A percentile compares a stretch with the other conserved stretches of the same genome.
Conservation (phyloP, 495 filamentous ascomycete genomes). For the Penicillium canariense region DNA sequence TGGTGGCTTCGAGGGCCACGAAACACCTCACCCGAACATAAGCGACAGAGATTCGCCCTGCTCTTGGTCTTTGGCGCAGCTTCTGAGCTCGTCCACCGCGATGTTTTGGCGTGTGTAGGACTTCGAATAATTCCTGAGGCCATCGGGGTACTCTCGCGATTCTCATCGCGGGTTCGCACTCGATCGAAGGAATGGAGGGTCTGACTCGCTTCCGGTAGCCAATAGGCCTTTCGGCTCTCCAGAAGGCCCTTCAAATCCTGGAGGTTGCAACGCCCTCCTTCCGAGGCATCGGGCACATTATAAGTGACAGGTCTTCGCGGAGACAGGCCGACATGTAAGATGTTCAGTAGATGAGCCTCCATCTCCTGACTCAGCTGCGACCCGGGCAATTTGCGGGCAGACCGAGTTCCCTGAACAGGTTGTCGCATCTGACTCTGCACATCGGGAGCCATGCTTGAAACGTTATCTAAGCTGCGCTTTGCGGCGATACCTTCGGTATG, state of each 20-base stretch:
- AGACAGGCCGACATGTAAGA: slow-evolving; percentile 19
- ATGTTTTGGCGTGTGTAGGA: not conserved
- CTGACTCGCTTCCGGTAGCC: slow-evolving; percentile 3
- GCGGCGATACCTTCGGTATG: not conserved
- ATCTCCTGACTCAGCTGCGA: not conserved
- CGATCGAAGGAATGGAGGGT: not conserved
- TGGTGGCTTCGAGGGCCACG: not conserved
- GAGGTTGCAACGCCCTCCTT: slow-evolving; percentile 20
- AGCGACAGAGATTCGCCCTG: not conserved
- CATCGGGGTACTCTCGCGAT: not conserved
- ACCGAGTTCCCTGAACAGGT: slow-evolving; percentile 1
- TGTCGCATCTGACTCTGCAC: not conserved
- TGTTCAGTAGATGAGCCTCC: slow-evolving; percentile 17
- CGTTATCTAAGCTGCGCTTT: too few species aligned
- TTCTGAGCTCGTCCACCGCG: not conserved
- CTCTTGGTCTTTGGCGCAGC: not conserved
- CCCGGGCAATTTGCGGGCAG: slow-evolving; percentile 1
- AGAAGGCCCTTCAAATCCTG: slow-evolving; percentile 27
- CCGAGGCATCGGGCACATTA: not conserved
- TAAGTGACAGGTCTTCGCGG: not conserved
- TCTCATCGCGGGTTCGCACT: not conserved
- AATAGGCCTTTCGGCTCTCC: slow-evolving; percentile 16
- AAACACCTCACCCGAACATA: not conserved
- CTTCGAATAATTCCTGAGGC: too few species aligned
- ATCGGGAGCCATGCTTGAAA: not conserved